Evolutionary conservation across 2,329 filamentous ascomycete genomes (phyloP).

Genomic region (Hypoxylon sp.): DNA sequence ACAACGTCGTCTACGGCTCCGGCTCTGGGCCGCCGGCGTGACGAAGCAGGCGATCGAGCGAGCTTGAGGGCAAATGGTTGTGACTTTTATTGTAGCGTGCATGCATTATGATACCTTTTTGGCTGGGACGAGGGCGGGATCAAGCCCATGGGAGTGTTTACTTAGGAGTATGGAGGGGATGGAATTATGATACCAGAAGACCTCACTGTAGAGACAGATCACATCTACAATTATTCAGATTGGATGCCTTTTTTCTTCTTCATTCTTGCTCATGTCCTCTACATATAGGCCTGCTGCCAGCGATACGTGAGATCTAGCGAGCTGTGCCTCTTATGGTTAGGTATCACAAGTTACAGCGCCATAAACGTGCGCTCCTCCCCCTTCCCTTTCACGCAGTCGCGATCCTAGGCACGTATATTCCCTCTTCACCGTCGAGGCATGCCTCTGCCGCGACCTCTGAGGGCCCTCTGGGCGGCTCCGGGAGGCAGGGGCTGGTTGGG

Average conservation of each 20-base stretch:
- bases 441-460: constrained; percentile 82
- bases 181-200: neutral
- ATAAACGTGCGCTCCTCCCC: neutral
- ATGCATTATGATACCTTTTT: neutral
- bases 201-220: neutral
- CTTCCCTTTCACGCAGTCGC: constrained; percentile 3
- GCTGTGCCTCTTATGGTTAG: constrained; percentile 17
- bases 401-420: neutral
- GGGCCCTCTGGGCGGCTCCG: constrained; percentile 85
- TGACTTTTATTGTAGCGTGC: neutral
- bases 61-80: neutral
- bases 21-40: neutral
- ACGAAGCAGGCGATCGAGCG: neutral
- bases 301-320: constrained; percentile 8
- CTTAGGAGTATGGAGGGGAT: neutral
- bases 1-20: constrained; percentile 39
- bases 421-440: constrained; percentile 78
- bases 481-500: constrained; percentile 78
- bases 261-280: constrained; percentile 7
- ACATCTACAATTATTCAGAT: neutral
- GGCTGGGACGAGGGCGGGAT: neutral
- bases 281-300: constrained; percentile 1
- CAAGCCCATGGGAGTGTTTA: neutral
- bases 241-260: constrained; percentile 14
- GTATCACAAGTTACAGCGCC: constrained; percentile 28